These are phyloP conservation scores for Cryptococcus sp. DNA, from an alignment of 1,284 basidiomycete genomes.

Conservation along the genomic window DNA sequence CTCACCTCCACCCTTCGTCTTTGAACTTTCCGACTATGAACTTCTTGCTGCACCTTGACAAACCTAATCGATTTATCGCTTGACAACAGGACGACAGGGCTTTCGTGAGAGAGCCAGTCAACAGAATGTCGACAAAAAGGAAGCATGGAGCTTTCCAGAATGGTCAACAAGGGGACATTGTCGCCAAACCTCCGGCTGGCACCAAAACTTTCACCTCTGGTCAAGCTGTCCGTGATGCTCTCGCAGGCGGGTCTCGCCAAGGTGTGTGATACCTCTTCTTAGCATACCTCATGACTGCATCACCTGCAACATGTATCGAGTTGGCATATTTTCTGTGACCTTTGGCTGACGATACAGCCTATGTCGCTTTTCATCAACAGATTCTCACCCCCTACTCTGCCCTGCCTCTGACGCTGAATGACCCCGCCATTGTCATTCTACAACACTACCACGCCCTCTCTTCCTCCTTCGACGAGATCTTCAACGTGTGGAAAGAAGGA, in stretches of 20 bases:
- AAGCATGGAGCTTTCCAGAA: conserved; percentile 25
- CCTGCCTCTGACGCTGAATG: conserved; percentile 39
- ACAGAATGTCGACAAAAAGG: conserved; percentile 34
- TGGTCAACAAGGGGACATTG: conserved; percentile 11
- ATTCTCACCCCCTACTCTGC: conserved; percentile 39
- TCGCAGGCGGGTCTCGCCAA: conserved; percentile 35
- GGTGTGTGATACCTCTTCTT: conserved; percentile 33
- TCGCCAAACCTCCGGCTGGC: conserved; percentile 26
- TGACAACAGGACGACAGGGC: no score
- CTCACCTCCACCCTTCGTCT: no score
- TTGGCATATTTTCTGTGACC: no score
- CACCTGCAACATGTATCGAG: no score
- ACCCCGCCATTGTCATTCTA: conserved; percentile 42
- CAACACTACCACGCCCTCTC: conserved; percentile 46
- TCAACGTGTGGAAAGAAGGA: conserved; percentile 42
- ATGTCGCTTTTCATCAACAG: conserved; percentile 45
- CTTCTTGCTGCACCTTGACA: no score
- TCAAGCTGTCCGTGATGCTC: conserved; percentile 36
- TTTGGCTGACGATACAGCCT: conserved; percentile 24
- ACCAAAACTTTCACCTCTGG: conserved; percentile 38
- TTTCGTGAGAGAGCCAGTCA: no score
- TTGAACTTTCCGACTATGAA: no score
- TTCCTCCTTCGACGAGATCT: conserved; percentile 44
- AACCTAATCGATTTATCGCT: no score
- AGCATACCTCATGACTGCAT: no score